Conservation (phyloP, 2,329 filamentous ascomycete genomes). For the Venturia asperata region DNA sequence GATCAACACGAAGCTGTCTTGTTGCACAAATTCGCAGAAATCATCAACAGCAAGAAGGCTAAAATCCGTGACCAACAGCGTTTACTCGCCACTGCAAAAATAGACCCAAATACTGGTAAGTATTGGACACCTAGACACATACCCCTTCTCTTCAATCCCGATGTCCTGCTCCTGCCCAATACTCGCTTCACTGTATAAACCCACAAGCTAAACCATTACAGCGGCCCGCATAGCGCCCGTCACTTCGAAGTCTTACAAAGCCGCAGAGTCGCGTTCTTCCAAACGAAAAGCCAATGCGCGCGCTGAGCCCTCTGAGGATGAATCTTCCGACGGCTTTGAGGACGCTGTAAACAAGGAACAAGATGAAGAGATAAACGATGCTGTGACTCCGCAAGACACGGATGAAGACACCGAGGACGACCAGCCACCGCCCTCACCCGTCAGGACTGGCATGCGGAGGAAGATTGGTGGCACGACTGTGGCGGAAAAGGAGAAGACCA, state of each 20-base stretch:
- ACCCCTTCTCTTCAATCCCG: not conserved
- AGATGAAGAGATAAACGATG: conserved; percentile 23
- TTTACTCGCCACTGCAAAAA: conserved; percentile 18
- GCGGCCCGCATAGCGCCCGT: conserved; percentile 23
- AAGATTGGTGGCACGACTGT: not conserved
- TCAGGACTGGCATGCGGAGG: conserved; percentile 3
- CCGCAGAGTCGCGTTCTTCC: conserved; percentile 29
- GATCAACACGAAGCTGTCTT: conserved; percentile 59
- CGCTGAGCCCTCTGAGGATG: conserved; percentile 22
- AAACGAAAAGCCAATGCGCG: conserved; percentile 26
- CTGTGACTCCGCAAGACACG: conserved; percentile 30
- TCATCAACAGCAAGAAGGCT: conserved; percentile 73
- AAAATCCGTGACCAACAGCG: conserved; percentile 56
- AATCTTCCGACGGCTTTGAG: conserved; percentile 26
- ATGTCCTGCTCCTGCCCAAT: not conserved
- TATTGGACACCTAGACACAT: not conserved
- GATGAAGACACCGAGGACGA: conserved; percentile 23
- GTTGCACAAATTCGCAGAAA: conserved; percentile 60
- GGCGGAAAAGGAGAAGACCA: not conserved
- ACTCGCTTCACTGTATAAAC: not conserved
- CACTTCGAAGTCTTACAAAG: conserved; percentile 26
- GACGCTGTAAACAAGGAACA: conserved; percentile 26
- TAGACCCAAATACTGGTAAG: conserved; percentile 30
- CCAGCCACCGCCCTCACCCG: not conserved
- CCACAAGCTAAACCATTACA: not conserved